phyloP scores from a whole-genome alignment of 805 yeast genomes.

The Candida piceae region DNA sequence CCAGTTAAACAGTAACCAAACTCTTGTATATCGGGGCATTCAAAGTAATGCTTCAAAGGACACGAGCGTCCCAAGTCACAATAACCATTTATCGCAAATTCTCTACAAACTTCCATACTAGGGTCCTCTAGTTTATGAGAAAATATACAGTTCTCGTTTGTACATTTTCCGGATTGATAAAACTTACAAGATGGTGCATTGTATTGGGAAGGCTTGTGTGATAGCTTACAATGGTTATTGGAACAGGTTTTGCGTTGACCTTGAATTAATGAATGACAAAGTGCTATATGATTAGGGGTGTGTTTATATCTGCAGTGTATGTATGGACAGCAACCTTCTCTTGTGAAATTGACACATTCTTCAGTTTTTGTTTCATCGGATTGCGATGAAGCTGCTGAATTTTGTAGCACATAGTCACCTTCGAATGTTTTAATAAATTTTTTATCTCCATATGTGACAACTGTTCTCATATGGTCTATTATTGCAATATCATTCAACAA shows the following conservation, averaged over 20 bases:
- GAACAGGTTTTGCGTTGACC: constrained; percentile 39
- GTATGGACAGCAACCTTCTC: constrained; percentile 44
- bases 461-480: constrained; percentile 17
- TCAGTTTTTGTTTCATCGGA: constrained; percentile 1
- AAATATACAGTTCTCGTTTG: constrained; percentile 45
- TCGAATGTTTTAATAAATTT: constrained; percentile 18
- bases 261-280: constrained; percentile 47
- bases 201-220: constrained; percentile 53
- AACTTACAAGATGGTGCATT: constrained; percentile 59
- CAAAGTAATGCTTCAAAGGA: constrained; percentile 48
- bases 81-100: constrained; percentile 64
- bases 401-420: constrained; percentile 22
- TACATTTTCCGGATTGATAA: constrained; percentile 43
- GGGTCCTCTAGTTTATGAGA: constrained; percentile 40
- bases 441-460: constrained; percentile 10
- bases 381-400: constrained; percentile 2
- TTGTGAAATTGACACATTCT: constrained; percentile 27
- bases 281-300: constrained; percentile 41
- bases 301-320: constrained; percentile 55
- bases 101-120: constrained; percentile 47
- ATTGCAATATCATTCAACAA: constrained; percentile 9
- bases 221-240: constrained; percentile 43
- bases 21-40: constrained; percentile 70
- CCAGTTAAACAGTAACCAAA: constrained; percentile 55
- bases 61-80: constrained; percentile 61